Base-by-base conservation (phyloP, 2,329 filamentous ascomycete species). In the Diplodia sapinea region DNA sequence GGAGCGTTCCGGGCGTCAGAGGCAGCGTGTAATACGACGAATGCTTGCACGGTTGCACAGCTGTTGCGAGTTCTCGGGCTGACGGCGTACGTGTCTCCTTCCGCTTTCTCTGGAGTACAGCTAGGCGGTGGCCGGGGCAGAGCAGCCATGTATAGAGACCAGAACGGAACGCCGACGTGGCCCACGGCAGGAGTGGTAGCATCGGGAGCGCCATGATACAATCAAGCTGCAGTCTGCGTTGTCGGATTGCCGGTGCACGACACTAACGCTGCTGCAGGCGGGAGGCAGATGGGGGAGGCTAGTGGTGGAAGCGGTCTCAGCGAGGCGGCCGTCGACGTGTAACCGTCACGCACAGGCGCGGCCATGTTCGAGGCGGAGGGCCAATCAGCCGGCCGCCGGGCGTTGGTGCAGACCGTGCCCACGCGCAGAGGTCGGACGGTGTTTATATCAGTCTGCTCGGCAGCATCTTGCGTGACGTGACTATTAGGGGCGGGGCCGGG, bases 41-140 rank as follows among this genome's bases (percentile, higher is more conserved):
- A 59, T 59, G 36, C 56, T 47, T 26, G 54, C 33, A 40, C 13
- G 33, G 54, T 56, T 26, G 56, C 56, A 59, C 54, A 8, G 31
- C 54, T n/a, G 54, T 38, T 56, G 31, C 23, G 40, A 38, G n/a
- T 31, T 13, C 29, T 55, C 31, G 31, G 26, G 29, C 52, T 55
- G 52, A 59, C 55, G 8, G 33, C 55, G 55, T 57, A 59, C 56
- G 56, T 59, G 56, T 59, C 56, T 59, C 56, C 56, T 59, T 59
- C 56, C 56, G 56, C 56, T 47, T 59, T 40, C 36, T 59, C 56
- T n/a, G 56, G 36, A 40, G 56, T n/a, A 29, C 56, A 43, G 38
- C 8, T 7, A 7, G 56, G 36, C 56, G 56, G 23, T 40, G 33
- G 33, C 8, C 54, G 17, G 54, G 31, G 38, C 12, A 23, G 33